Percentiles rank a stretch among this genome's conserved stretches.
These are phyloP conservation scores for Whalleya microplaca DNA, from an alignment of 2,329 filamentous ascomycete genomes.

Conservation along the genomic window DNA sequence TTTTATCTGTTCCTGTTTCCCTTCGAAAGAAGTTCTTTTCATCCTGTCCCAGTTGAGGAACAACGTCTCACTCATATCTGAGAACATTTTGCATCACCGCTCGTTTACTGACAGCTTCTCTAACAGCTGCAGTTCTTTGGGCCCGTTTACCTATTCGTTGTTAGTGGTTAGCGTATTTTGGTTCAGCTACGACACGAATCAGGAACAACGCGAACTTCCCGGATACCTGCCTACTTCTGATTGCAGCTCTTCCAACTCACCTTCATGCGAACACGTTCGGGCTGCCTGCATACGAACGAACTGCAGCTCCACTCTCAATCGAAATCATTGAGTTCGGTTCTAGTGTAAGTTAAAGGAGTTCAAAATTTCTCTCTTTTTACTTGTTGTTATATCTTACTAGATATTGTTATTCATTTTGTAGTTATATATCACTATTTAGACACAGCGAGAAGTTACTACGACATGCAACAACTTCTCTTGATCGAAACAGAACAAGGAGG, in stretches of 20 bases:
- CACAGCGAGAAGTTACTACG: neutral
- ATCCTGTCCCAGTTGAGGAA: conserved; percentile 33
- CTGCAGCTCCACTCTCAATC: conserved; percentile 38
- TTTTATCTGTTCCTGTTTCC: conserved; percentile 33
- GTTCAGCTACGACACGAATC: conserved; percentile 35
- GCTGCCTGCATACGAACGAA: conserved; percentile 48
- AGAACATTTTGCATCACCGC: conserved; percentile 18
- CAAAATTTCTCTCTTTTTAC: conserved; percentile 20
- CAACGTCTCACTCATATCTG: conserved; percentile 37
- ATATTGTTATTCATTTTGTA: neutral
- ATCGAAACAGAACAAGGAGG: neutral
- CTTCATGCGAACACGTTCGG: conserved; percentile 51
- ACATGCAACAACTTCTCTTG: neutral
- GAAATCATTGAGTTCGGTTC: conserved; percentile 18
- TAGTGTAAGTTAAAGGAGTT: conserved; percentile 23
- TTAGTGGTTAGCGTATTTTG: conserved; percentile 26
- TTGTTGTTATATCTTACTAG: conserved; percentile 19
- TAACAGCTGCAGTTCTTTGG: conserved; percentile 29
- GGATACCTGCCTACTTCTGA: conserved; percentile 42
- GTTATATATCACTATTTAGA: neutral
- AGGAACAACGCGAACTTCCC: conserved; percentile 38
- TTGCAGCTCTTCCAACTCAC: conserved; percentile 41
- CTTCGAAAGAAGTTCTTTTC: conserved; percentile 29
- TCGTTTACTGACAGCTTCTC: conserved; percentile 35
- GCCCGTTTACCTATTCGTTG: conserved; percentile 28